phyloP scores from a whole-genome alignment of 2,329 filamentous ascomycete genomes.

The Stemphylium vesicarium region DNA sequence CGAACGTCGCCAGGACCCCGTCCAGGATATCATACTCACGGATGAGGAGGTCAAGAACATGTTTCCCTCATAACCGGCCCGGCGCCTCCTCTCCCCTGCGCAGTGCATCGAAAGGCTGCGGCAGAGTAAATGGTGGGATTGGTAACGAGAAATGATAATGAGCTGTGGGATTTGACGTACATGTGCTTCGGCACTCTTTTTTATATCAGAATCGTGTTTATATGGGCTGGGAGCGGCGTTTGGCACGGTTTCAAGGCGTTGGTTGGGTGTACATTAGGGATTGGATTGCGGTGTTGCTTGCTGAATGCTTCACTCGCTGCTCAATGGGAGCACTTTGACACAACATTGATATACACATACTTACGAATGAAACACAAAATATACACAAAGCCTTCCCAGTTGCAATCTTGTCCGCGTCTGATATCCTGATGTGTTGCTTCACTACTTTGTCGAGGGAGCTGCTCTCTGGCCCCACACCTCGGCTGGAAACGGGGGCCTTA shows the following conservation, averaged over 20 bases:
- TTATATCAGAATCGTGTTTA: background rate
- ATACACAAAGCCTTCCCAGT: background rate
- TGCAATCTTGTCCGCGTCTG: background rate
- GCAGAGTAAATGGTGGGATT: background rate
- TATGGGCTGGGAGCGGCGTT: conserved; percentile 6
- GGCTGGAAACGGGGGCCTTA: conserved; percentile 12
- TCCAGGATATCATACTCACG: conserved; percentile 77
- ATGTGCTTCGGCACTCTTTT: background rate
- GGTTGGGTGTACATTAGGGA: background rate
- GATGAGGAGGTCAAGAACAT: conserved; percentile 68
- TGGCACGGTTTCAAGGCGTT: background rate
- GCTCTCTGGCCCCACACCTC: conserved; percentile 17
- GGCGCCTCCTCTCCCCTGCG: background rate
- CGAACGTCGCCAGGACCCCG: conserved; percentile 76
- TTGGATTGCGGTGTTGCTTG: background rate
- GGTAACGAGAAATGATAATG: background rate
- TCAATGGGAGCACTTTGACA: background rate
- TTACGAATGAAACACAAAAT: background rate
- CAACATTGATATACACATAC: background rate
- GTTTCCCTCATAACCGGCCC: conserved; percentile 31
- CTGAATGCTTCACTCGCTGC: background rate
- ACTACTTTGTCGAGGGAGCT: background rate
- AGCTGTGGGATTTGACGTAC: background rate
- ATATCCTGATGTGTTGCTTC: background rate
- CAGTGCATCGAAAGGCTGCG: background rate